Percentiles rank a stretch among this genome's conserved stretches.
phyloP scores from a whole-genome alignment of 768 basidiomycete species.

The Tephrocybe rancida region DNA sequence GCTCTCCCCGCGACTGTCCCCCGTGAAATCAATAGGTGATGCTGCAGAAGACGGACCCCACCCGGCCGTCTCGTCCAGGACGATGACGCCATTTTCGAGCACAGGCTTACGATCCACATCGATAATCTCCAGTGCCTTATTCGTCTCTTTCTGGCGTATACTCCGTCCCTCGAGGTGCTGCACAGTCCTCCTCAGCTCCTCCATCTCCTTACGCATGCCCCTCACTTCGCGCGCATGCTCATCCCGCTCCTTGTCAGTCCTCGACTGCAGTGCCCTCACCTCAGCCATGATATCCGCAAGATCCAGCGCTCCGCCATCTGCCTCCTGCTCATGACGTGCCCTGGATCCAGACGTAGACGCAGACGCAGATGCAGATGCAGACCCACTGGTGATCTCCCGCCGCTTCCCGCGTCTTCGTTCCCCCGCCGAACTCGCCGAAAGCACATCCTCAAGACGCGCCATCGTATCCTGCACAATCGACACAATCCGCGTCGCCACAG shows the following conservation, averaged over 20 bases:
- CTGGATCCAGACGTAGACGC: background rate
- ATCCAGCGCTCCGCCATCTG: background rate
- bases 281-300: background rate
- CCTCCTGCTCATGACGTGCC: background rate
- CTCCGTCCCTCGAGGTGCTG: background rate
- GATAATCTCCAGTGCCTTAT: background rate
- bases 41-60: background rate
- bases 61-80: background rate
- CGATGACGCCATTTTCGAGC: background rate
- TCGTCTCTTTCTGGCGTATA: background rate
- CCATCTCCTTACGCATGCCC: conserved; percentile 11
- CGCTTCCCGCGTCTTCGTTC: background rate
- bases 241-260: background rate
- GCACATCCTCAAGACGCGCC: conserved; percentile 6
- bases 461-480: conserved; percentile 13
- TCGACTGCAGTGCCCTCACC: background rate
- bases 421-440: background rate
- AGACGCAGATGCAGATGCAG: background rate
- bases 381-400: background rate
- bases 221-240: conserved; percentile 5
- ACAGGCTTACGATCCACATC: background rate
- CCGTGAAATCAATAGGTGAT: background rate
- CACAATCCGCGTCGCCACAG: conserved; percentile 11
- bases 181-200: conserved; percentile 12
- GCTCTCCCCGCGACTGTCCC: background rate